Conservation (phyloP, 306 rosid genomes). For the Spatholobus suberectus region DNA sequence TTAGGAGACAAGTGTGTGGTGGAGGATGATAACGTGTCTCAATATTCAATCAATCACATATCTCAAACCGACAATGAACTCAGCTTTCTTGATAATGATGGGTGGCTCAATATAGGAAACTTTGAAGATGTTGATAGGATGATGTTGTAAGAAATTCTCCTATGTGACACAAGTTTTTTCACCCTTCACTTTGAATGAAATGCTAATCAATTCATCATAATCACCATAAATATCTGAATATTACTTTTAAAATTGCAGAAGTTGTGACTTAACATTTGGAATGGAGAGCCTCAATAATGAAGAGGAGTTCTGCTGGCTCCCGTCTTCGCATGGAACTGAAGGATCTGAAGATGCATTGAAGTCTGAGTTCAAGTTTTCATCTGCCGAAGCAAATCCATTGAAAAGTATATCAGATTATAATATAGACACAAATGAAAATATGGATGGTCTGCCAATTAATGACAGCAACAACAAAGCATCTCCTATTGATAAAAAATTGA, state of each 20-base stretch:
- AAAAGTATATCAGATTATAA: constrained; percentile 44
- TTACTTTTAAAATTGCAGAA: constrained; percentile 47
- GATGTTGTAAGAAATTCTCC: constrained; percentile 57
- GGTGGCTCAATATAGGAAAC: constrained; percentile 75
- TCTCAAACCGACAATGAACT: constrained; percentile 61
- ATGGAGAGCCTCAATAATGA: constrained; percentile 61
- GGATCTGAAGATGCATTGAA: constrained; percentile 61
- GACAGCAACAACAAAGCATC: constrained; percentile 39
- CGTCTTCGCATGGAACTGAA: constrained; percentile 58
- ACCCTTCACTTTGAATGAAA: constrained; percentile 14
- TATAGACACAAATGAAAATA: constrained; percentile 39
- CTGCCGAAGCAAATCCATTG: constrained; percentile 55
- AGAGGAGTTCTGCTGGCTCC: constrained; percentile 67
- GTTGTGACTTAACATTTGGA: constrained; percentile 70
- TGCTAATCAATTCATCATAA: not conserved
- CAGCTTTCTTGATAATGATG: constrained; percentile 66
- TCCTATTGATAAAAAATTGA: constrained; percentile 34
- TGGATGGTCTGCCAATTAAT: constrained; percentile 43
- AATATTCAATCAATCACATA: constrained; percentile 51
- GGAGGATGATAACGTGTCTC: constrained; percentile 53
- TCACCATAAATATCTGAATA: not conserved
- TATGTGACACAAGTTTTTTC: not conserved
- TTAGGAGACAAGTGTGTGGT: constrained; percentile 55
- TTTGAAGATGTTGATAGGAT: constrained; percentile 75
- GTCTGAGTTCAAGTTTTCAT: constrained; percentile 57